phyloP scores from a whole-genome alignment of 2,329 filamentous ascomycete species.

The Curvularia lunata region DNA sequence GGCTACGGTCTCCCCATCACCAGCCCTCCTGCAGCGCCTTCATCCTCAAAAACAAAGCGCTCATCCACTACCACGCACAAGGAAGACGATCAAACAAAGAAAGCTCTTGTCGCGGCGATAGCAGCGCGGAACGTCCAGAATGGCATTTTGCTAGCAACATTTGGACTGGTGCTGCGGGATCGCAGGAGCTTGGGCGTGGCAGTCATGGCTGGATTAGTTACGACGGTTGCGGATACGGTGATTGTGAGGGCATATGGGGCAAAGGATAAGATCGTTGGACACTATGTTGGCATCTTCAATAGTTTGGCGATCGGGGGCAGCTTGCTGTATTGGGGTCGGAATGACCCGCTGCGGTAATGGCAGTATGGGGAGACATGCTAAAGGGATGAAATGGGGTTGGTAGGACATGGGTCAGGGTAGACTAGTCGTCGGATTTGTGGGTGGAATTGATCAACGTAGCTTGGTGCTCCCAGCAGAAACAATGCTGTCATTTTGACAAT shows the following conservation, averaged over 20 bases:
- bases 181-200: slow-evolving; percentile 31
- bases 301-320: slow-evolving; percentile 31
- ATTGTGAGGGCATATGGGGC: slow-evolving; percentile 31
- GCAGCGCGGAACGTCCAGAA: slow-evolving; percentile 36
- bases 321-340: slow-evolving; percentile 31
- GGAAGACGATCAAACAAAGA: slow-evolving; percentile 27
- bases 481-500: not conserved
- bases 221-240: slow-evolving; percentile 30
- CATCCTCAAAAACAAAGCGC: slow-evolving; percentile 10
- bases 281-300: slow-evolving; percentile 34
- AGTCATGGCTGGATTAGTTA: slow-evolving; percentile 28
- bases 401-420: no score
- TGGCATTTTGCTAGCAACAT: slow-evolving; percentile 26
- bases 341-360: slow-evolving; percentile 27
- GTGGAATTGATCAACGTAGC: not conserved
- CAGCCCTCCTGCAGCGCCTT: slow-evolving; percentile 1
- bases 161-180: slow-evolving; percentile 29
- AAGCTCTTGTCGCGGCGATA: slow-evolving; percentile 31
- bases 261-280: slow-evolving; percentile 29
- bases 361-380: not conserved
- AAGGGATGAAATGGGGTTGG: not conserved
- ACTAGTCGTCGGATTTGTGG: no score
- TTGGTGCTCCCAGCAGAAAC: not conserved
- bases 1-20: slow-evolving; percentile 27
- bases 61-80: slow-evolving; percentile 8